phyloP scores from a whole-genome alignment of 202 grass and related monocot genomes.

The Dendrocalamus latiflorus region DNA sequence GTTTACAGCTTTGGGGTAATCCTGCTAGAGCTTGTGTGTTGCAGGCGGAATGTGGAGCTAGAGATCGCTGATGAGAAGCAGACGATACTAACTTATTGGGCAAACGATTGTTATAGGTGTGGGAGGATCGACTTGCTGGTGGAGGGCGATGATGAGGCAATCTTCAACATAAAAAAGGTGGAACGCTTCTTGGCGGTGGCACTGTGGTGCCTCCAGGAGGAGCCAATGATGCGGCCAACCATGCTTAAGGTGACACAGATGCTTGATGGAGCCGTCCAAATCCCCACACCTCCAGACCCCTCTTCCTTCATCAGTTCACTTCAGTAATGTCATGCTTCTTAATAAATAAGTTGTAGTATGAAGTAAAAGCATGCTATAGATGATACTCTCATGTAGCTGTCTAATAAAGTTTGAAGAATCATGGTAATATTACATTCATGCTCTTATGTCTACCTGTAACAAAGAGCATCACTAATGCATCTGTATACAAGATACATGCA shows the following conservation, averaged over 20 bases:
- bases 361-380: background rate
- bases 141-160: constrained; percentile 43
- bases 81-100: constrained; percentile 47
- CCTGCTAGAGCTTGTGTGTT: constrained; percentile 64
- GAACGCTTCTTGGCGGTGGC: constrained; percentile 55
- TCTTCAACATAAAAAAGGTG: constrained; percentile 30
- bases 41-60: constrained; percentile 45
- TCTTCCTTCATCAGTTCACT: constrained; percentile 22
- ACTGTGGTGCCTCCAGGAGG: constrained; percentile 80
- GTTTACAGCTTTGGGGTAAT: constrained; percentile 77
- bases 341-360: background rate
- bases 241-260: constrained; percentile 70
- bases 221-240: constrained; percentile 47
- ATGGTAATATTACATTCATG: background rate
- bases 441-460: background rate
- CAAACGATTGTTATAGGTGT: constrained; percentile 46
- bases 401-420: background rate
- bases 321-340: background rate
- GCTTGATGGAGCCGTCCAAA: constrained; percentile 49
- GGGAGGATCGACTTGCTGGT: constrained; percentile 49
- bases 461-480: background rate
- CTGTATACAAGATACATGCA: background rate
- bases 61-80: constrained; percentile 7
- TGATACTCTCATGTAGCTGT: background rate
- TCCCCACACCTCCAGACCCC: constrained; percentile 36